Percentiles rank a stretch among this genome's conserved stretches.
These are phyloP conservation scores for Vitis riparia DNA, from an alignment of 164 flowering plant species.

Conservation along the genomic window DNA sequence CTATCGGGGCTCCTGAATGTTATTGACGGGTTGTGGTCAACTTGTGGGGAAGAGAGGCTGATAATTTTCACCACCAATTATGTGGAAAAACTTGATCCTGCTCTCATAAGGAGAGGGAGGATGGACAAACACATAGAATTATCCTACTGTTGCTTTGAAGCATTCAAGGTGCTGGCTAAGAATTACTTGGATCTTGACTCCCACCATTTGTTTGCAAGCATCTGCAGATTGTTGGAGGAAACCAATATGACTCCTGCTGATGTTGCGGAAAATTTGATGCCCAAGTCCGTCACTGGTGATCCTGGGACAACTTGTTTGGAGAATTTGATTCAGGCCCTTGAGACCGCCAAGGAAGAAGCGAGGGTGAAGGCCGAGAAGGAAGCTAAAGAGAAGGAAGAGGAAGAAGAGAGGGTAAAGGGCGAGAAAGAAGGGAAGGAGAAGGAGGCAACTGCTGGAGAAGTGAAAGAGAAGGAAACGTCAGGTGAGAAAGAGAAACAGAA, in stretches of 20 bases:
- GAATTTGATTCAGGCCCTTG: constrained; percentile 20
- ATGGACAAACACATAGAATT: constrained; percentile 49
- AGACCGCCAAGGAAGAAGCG: constrained; percentile 17
- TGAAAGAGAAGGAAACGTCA: too few species aligned
- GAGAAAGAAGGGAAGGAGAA: too few species aligned
- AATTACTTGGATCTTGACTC: constrained; percentile 36
- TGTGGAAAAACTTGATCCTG: constrained; percentile 48
- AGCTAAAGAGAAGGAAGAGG: too few species aligned
- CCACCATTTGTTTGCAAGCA: constrained; percentile 23
- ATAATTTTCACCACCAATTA: constrained; percentile 42
- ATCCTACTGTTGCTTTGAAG: constrained; percentile 38
- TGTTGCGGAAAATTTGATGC: constrained; percentile 47
- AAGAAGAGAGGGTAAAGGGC: too few species aligned
- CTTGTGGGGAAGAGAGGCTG: constrained; percentile 35
- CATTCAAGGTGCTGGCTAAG: constrained; percentile 45
- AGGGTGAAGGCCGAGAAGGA: background rate
- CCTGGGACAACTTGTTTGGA: constrained; percentile 1
- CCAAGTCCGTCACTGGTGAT: constrained; percentile 11
- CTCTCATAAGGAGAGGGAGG: constrained; percentile 40
- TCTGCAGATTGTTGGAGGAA: constrained; percentile 21
- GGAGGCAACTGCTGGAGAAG: too few species aligned
- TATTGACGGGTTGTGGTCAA: constrained; percentile 35
- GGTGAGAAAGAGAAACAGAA: too few species aligned
- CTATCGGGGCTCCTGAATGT: constrained; percentile 35
- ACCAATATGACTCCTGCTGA: constrained; percentile 38